Percentiles rank a stretch among this genome's conserved stretches.
These are phyloP conservation scores for Cordyceps farinosa DNA, from an alignment of 2,329 filamentous ascomycete genomes.

Conservation along the genomic window DNA sequence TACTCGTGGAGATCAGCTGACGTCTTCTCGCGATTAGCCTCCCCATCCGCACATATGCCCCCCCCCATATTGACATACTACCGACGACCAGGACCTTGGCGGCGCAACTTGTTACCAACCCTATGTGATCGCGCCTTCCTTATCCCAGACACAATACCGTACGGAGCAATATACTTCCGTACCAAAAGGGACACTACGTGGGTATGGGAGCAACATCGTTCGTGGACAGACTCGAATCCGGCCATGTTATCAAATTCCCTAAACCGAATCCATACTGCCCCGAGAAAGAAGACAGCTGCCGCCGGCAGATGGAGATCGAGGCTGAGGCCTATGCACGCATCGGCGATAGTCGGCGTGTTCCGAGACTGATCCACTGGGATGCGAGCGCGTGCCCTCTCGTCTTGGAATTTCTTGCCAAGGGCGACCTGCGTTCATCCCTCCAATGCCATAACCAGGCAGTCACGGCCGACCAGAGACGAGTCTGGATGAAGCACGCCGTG, in stretches of 20 bases:
- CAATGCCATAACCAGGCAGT: not conserved
- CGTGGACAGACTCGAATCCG: constrained; percentile 24
- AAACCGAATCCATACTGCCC: constrained; percentile 22
- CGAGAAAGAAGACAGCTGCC: not conserved
- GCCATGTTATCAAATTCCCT: constrained; percentile 24
- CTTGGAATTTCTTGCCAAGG: constrained; percentile 27
- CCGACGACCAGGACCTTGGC: constrained; percentile 20
- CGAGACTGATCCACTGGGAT: constrained; percentile 25
- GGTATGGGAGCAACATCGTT: constrained; percentile 21
- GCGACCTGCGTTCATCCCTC: constrained; percentile 26
- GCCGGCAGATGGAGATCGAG: constrained; percentile 24
- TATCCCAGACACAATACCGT: constrained; percentile 20
- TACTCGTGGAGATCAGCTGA: too few relatives aligned
- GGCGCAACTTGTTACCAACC: constrained; percentile 21
- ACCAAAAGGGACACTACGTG: constrained; percentile 22
- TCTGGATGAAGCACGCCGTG: constrained; percentile 32
- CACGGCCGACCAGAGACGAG: not conserved
- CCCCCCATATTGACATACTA: not conserved
- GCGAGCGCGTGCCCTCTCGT: constrained; percentile 24
- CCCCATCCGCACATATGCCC: not conserved
- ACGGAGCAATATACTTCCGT: constrained; percentile 22
- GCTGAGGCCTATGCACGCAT: constrained; percentile 26
- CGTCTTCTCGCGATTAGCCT: too few relatives aligned
- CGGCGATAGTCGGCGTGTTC: constrained; percentile 22
- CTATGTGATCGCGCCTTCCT: constrained; percentile 23